Evolutionary conservation across 805 yeast species (phyloP).

Genomic region (Sugiyamaella floridensis): DNA sequence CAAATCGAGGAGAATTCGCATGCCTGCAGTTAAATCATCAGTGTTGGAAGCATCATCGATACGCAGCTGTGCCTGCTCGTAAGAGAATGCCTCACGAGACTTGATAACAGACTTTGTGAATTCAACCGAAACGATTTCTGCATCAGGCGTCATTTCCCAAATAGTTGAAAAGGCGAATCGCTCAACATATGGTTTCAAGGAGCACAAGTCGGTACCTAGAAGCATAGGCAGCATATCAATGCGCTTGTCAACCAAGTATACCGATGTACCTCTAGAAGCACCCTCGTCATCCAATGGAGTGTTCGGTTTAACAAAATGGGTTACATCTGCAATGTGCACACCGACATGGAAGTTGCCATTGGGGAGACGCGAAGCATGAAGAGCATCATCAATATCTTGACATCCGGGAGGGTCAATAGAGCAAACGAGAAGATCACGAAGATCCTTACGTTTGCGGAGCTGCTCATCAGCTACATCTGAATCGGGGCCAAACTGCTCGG

Average conservation of each 20-base stretch:
- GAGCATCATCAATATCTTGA: slow-evolving; percentile 98
- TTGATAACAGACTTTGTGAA: slow-evolving; percentile 83
- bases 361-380: slow-evolving; percentile 77
- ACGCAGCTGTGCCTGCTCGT: slow-evolving; percentile 85
- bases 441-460: slow-evolving; percentile 61
- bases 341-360: slow-evolving; percentile 97
- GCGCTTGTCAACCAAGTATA: slow-evolving; percentile 93
- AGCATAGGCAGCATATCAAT: slow-evolving; percentile 97
- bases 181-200: slow-evolving; percentile 90
- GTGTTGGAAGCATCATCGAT: slow-evolving; percentile 71
- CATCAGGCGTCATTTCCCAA: slow-evolving; percentile 89
- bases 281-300: slow-evolving; percentile 94
- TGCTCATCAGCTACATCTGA: slow-evolving; percentile 25
- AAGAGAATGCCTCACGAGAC: slow-evolving; percentile 91
- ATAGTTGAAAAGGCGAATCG: slow-evolving; percentile 91
- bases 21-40: slow-evolving; percentile 83
- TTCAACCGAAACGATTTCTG: slow-evolving; percentile 70
- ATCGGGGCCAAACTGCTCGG: slow-evolving; percentile 42
- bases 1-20: slow-evolving; percentile 72
- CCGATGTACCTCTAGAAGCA: slow-evolving; percentile 95
- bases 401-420: slow-evolving; percentile 97
- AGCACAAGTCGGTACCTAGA: slow-evolving; percentile 92
- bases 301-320: slow-evolving; percentile 90
- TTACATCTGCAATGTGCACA: slow-evolving; percentile 98
- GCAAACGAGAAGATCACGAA: slow-evolving; percentile 84